A percentile compares a stretch with the other conserved stretches of the same genome.
Conservation (phyloP, 306 rosid species). For the Medicago arabica region DNA sequence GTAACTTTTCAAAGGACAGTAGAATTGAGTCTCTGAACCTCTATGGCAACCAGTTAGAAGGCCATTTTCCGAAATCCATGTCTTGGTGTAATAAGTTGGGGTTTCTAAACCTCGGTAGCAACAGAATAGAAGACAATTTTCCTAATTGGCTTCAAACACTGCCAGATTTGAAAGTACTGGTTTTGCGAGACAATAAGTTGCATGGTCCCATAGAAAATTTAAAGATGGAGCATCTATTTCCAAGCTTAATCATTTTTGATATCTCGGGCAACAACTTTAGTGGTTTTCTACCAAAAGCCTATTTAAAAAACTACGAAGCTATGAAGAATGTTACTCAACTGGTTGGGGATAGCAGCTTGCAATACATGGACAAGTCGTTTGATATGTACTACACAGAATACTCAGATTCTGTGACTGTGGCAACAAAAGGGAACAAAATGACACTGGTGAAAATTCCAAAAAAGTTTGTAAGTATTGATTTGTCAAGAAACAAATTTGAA, state of each 20-base stretch:
- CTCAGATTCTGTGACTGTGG: background rate
- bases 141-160: conserved; percentile 48
- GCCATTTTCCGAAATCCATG: conserved; percentile 43
- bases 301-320: conserved; percentile 25
- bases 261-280: conserved; percentile 37
- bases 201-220: conserved; percentile 37
- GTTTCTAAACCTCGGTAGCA: conserved; percentile 50
- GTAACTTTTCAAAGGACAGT: background rate
- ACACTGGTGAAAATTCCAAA: background rate
- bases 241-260: conserved; percentile 38
- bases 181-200: conserved; percentile 47
- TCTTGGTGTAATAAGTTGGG: background rate
- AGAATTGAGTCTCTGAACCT: rapidly evolving
- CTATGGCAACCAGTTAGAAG: conserved; percentile 40
- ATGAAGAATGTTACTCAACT: conserved; percentile 27
- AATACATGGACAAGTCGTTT: background rate
- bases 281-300: background rate
- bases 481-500: conserved; percentile 43
- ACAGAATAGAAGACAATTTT: conserved; percentile 41
- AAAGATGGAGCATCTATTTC: background rate
- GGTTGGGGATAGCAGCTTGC: background rate
- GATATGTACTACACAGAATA: no score
- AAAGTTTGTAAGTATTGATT: conserved; percentile 35
- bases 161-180: conserved; percentile 26
- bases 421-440: background rate